These are phyloP conservation scores for Ophiostoma montium DNA, from an alignment of 2,329 filamentous ascomycete species.

Conservation along the genomic window DNA sequence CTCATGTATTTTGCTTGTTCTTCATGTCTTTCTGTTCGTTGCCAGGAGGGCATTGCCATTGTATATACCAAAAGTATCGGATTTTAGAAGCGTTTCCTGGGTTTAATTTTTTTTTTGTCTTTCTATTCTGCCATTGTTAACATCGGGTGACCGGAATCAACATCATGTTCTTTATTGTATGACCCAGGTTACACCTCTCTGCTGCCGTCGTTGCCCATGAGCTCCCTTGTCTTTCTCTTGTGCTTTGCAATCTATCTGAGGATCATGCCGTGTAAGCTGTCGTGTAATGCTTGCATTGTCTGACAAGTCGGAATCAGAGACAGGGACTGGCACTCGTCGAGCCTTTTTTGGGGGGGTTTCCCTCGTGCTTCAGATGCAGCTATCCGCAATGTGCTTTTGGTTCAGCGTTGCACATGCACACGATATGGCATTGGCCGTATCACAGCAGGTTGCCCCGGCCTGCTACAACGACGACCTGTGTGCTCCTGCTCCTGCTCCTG, in stretches of 20 bases:
- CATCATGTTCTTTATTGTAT: background rate
- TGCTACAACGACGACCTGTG: too few relatives aligned
- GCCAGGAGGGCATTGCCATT: too few relatives aligned
- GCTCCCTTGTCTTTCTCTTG: background rate
- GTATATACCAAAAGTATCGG: background rate
- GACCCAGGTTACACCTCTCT: background rate
- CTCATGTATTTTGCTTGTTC: too few relatives aligned
- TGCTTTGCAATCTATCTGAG: background rate
- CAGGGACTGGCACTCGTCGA: too few relatives aligned
- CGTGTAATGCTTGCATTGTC: background rate
- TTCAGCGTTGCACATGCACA: too few relatives aligned
- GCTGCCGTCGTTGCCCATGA: background rate
- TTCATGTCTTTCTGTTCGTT: too few relatives aligned
- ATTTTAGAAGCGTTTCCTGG: background rate
- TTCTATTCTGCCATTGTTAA: background rate
- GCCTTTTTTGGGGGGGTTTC: too few relatives aligned
- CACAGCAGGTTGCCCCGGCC: too few relatives aligned
- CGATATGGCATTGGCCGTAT: too few relatives aligned
- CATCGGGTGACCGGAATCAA: background rate
- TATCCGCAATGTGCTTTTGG: too few relatives aligned
- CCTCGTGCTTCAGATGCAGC: too few relatives aligned
- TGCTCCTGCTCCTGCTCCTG: too few relatives aligned
- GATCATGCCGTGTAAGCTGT: background rate
- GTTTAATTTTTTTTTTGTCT: background rate
- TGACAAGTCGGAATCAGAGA: background rate